Conservation (phyloP, 768 basidiomycete genomes). For the Hypholoma fasciculare region DNA sequence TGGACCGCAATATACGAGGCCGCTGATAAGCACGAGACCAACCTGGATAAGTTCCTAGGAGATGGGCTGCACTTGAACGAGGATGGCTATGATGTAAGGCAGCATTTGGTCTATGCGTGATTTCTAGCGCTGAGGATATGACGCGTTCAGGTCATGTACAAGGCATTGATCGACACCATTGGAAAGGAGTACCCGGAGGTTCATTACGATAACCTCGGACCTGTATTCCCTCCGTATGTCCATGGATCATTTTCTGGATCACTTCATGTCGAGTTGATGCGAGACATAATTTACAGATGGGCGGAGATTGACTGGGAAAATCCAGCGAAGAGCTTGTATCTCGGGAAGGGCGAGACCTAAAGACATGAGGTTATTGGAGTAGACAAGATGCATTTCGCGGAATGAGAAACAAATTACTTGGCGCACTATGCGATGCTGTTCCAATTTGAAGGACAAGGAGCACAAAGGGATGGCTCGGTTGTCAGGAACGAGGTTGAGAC, state of each 20-base stretch:
- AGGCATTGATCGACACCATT: constrained; percentile 60
- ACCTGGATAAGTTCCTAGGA: constrained; percentile 49
- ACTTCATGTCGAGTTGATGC: constrained; percentile 1
- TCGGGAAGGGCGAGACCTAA: constrained; percentile 8
- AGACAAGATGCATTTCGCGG: neutral
- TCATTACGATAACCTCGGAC: constrained; percentile 58
- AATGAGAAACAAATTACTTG: neutral
- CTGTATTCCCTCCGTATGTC: constrained; percentile 63
- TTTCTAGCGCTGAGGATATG: neutral
- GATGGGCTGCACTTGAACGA: constrained; percentile 84
- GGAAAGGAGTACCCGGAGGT: constrained; percentile 62
- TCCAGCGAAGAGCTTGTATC: constrained; percentile 22
- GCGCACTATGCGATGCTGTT: constrained; percentile 1
- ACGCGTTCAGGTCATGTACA: constrained; percentile 58
- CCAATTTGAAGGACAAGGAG: constrained; percentile 10
- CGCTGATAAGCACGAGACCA: constrained; percentile 59
- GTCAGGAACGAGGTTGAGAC: constrained; percentile 21
- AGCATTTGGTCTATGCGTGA: neutral
- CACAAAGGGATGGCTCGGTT: constrained; percentile 8
- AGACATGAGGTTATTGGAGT: neutral
- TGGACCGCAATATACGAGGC: constrained; percentile 77
- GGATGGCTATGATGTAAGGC: constrained; percentile 70
- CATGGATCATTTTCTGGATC: constrained; percentile 1
- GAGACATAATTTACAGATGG: constrained; percentile 29
- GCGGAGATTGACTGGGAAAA: constrained; percentile 32